Base-by-base conservation (phyloP, 768 basidiomycete species). In the Chlorophyllum brunneum region DNA sequence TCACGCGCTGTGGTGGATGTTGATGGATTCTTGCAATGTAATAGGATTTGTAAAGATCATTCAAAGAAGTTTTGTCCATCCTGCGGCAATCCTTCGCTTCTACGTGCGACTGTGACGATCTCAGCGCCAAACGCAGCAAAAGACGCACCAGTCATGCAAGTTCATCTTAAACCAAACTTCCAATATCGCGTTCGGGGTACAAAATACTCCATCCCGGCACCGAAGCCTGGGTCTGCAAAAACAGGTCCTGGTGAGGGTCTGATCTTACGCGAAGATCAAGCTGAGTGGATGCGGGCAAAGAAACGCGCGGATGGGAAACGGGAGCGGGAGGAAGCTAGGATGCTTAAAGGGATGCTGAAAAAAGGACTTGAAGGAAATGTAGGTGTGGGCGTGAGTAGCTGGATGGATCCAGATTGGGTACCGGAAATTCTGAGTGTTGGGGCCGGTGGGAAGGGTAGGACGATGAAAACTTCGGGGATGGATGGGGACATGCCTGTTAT, bases 51-150 rank as follows among this genome's bases (percentile, higher is more conserved):
- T 75, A 97, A 95, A 72, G 95, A 99, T 68, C 76, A 83, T 18
- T 86, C 90, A 7, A 93, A 92, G 67, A 90, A 92, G 61, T 99
- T 99, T 74, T 99, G 97, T 65, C 95, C 97, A 1, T 92, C 94
- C 8, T 99, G 97, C 63, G 97, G 97, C 37, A 95, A 93, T 61
- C 79, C 93, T 0, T 90, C 95, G 1, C 77, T 99, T 11, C 67
- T 97, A 44, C 88, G 97, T 54, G 86, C 91, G 1, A 95, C 94
- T 2, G 91, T 98, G 23, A 95, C 95, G 2, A 78, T 94, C 33
- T 76, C 86, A 8, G 77, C 83, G 1, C 82, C 88, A 0, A 73
- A 69, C 39, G 82, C 86, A 15, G 70, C 78, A 33, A 67, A 74
- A n/a, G 72, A 82, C 61, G 72, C 82, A 2, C 86, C 86, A 1